Conservation (phyloP, 208 protist genomes). For the Naegleria lovaniensis region DNA sequence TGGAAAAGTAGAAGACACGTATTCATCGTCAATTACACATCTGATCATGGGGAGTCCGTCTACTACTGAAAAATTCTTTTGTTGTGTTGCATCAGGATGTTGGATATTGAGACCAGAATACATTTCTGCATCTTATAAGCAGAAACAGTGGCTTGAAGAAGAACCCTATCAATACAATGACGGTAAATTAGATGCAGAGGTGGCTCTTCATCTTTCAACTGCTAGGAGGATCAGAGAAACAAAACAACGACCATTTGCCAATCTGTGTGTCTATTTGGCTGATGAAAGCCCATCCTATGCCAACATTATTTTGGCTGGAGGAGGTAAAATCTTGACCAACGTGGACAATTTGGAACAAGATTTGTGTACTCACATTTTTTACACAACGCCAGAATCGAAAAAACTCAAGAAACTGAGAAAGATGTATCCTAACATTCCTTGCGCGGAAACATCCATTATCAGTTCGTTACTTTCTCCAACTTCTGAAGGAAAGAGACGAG, state of each 20-base stretch:
- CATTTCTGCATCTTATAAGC: background rate
- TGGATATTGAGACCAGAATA: background rate
- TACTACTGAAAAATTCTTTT: background rate
- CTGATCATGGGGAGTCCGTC: background rate
- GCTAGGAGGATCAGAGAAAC: background rate
- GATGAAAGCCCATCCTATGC: background rate
- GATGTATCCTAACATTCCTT: background rate
- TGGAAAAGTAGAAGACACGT: background rate
- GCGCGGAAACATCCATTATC: background rate
- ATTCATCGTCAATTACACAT: background rate
- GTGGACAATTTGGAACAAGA: background rate
- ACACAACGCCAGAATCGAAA: background rate
- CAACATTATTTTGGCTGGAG: background rate
- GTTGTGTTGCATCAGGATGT: background rate
- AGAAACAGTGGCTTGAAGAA: background rate
- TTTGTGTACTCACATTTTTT: background rate
- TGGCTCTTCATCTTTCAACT: background rate
- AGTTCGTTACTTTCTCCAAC: background rate
- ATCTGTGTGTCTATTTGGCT: background rate
- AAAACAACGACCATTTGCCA: background rate
- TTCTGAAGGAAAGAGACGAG: background rate
- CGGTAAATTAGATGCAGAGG: background rate
- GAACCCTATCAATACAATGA: background rate
- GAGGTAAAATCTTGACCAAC: too few species aligned
- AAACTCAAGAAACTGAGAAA: background rate